Conservation (phyloP, 768 basidiomycete genomes). For the Russula earlei region DNA sequence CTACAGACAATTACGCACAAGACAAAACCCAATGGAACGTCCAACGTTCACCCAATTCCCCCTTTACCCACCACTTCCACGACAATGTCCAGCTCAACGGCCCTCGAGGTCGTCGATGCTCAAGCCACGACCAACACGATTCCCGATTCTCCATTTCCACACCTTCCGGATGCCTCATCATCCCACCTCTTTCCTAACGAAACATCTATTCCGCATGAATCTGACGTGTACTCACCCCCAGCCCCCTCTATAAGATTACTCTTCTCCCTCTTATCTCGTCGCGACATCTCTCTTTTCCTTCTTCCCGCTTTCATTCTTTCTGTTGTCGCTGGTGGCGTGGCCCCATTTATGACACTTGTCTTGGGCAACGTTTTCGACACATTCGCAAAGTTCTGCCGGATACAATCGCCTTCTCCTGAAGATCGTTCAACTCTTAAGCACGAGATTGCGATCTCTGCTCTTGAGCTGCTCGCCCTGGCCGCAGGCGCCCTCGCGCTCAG, state of each 20-base stretch:
- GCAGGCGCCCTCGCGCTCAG: conserved; percentile 60
- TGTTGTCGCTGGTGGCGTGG: conserved; percentile 55
- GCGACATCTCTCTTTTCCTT: conserved; percentile 48
- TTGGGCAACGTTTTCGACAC: conserved; percentile 70
- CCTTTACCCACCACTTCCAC: conserved; percentile 19
- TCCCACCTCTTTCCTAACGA: conserved; percentile 18
- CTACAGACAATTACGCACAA: conserved; percentile 3
- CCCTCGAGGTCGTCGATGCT: conserved; percentile 22
- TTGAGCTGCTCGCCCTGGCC: conserved; percentile 60
- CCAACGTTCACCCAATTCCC: conserved; percentile 2
- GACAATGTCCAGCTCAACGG: conserved; percentile 23
- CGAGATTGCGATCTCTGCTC: conserved; percentile 48
- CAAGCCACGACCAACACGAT: conserved; percentile 18
- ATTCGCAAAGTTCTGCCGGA: conserved; percentile 50
- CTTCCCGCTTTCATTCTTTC: conserved; percentile 57
- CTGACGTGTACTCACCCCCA: conserved; percentile 22
- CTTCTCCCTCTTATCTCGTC: conserved; percentile 52
- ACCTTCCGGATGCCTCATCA: conserved; percentile 19
- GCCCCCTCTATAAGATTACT: conserved; percentile 43
- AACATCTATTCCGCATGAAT: conserved; percentile 21
- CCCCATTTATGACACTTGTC: conserved; percentile 80
- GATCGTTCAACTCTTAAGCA: conserved; percentile 46
- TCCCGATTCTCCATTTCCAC: conserved; percentile 19
- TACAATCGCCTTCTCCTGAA: conserved; percentile 30
- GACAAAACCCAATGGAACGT: conserved; percentile 27